Conservation (phyloP, 768 basidiomycete species). For the Leucosporidium scottii region DNA sequence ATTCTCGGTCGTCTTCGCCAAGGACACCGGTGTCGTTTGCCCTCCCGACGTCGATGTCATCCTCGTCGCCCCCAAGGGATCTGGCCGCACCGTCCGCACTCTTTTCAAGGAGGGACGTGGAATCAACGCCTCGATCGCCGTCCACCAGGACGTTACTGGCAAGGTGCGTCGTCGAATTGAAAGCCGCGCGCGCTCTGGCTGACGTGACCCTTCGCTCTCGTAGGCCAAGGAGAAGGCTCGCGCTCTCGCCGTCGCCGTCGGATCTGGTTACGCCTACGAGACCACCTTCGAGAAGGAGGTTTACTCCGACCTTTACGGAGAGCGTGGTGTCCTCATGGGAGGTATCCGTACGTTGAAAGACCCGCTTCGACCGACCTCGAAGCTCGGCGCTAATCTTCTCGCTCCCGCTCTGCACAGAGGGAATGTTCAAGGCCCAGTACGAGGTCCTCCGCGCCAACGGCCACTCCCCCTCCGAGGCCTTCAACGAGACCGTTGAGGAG, state of each 20-base stretch:
- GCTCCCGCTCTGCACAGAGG: conserved; percentile 53
- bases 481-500: conserved; percentile 99
- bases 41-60: conserved; percentile 95
- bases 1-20: conserved; percentile 97
- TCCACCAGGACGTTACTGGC: conserved; percentile 96
- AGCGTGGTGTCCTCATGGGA: conserved; percentile 74
- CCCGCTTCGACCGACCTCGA: background rate
- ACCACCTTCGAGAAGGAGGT: conserved; percentile 99
- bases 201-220: too few relatives aligned
- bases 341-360: conserved; percentile 53
- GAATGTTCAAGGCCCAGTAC: conserved; percentile 98
- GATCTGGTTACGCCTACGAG: conserved; percentile 97
- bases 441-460: conserved; percentile 93
- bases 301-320: conserved; percentile 97
- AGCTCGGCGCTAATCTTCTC: background rate
- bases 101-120: conserved; percentile 99
- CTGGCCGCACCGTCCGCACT: conserved; percentile 95
- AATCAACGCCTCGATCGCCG: conserved; percentile 89
- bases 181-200: too few relatives aligned
- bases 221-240: conserved; percentile 87
- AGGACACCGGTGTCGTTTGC: conserved; percentile 88
- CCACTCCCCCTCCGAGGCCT: conserved; percentile 94
- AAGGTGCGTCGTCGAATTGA: too few relatives aligned
- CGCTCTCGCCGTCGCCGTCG: conserved; percentile 86
- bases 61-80: conserved; percentile 97